Base-by-base conservation (phyloP, 371 early-diverging fungal genomes). In the Mortierella sp. region DNA sequence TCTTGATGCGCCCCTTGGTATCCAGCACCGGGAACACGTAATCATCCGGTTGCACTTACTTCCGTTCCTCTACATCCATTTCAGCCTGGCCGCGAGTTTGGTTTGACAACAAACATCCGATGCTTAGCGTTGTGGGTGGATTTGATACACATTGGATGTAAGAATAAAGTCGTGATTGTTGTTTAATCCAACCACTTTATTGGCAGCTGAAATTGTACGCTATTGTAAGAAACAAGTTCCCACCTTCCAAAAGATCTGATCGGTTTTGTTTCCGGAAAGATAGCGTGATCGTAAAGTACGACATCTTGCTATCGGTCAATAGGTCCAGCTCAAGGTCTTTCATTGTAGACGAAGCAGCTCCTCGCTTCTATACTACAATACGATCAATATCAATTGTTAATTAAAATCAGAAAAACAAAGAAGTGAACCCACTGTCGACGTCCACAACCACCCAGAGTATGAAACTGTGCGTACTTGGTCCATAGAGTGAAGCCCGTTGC, bases 231-330 rank as follows among this genome's bases (percentile, higher is more conserved):
- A 57, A 16, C 72, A 48, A 42, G 21, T 24, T 52, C 52, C 10
- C 16, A 68, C 50, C 76, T 21, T 75, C 68, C 6, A 19, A 16
- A 45, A 48, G 19, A 47, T 60, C 44, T 21, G 60, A 11, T 48
- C 63, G 76, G 21, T 70, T 68, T 9, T 54, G 24, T 54, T 68
- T 76, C 3, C 70, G 65, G 28, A 65, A 76, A 7, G 70, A n/a
- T 10, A 70, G 26, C 0, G 44, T 72, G 28, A 57, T 55, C 0
- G 55, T 55, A 21, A 55, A 55, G 24, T 24, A 55, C 8, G 55
- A 24, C 0, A 24, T 8, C 10, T 26, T 26, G 8, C 10, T n/a
- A 10, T 57, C 57, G 7, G 57, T 57, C 10, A 4, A 26, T 1
- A 57, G 57, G 26, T 24, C n/a, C 26, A 24, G 26, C 6, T 57